Evolutionary conservation across 2,329 filamentous ascomycete species (phyloP).

Genomic region (Hymenotorrendiella dingleyae): DNA sequence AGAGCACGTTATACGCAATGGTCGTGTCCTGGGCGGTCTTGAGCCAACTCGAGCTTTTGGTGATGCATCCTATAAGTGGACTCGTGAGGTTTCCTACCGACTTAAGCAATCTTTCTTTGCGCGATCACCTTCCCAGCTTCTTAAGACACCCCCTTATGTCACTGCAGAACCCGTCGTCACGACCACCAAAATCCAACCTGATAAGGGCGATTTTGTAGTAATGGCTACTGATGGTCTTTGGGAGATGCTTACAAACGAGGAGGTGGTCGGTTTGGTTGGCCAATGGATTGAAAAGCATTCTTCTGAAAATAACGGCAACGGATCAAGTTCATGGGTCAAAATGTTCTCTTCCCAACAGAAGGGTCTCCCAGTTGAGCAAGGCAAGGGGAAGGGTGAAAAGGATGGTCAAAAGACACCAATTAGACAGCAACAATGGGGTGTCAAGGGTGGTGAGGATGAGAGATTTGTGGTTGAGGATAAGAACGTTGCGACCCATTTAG

Average conservation of each 20-base stretch:
- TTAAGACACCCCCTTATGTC: slow-evolving; percentile 93
- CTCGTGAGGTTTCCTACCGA: slow-evolving; percentile 72
- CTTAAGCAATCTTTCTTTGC: slow-evolving; percentile 86
- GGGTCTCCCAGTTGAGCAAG: slow-evolving; percentile 70
- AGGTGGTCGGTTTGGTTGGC: slow-evolving; percentile 92
- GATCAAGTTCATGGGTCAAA: slow-evolving; percentile 59
- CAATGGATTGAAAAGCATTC: slow-evolving; percentile 87
- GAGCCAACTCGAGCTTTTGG: slow-evolving; percentile 94
- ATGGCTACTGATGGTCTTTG: slow-evolving; percentile 95
- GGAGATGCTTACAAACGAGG: slow-evolving; percentile 99
- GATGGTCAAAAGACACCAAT: slow-evolving; percentile 83
- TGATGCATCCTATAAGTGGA: slow-evolving; percentile 97
- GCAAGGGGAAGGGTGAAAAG: slow-evolving; percentile 37
- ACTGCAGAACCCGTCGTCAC: slow-evolving; percentile 94
- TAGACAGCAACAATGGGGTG: slow-evolving; percentile 84
- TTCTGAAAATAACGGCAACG: slow-evolving; percentile 26
- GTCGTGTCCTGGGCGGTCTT: slow-evolving; percentile 83
- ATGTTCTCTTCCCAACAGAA: slow-evolving; percentile 51
- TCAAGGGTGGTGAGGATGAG: slow-evolving; percentile 64
- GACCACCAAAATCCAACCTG: slow-evolving; percentile 83
- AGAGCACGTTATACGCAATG: slow-evolving; percentile 79
- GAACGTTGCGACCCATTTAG: slow-evolving; percentile 92
- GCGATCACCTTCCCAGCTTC: slow-evolving; percentile 64
- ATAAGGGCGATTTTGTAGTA: slow-evolving; percentile 89
- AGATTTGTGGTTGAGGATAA: slow-evolving; percentile 94